phyloP scores from a whole-genome alignment of 1,284 basidiomycete species.

The Cryptococcus sp. region DNA sequence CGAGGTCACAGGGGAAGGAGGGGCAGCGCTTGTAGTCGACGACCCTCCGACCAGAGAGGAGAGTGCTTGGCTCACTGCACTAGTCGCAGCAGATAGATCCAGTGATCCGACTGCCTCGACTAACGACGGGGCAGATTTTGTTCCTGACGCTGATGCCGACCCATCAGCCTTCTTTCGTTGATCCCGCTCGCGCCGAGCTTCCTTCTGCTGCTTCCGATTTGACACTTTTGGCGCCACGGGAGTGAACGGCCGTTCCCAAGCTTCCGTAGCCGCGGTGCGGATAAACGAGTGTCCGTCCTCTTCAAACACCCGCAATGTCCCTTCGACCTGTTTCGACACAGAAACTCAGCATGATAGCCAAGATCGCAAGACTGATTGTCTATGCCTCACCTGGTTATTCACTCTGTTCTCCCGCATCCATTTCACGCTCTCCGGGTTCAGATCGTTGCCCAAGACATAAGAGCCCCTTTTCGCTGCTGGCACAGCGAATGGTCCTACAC shows the following conservation, averaged over 20 bases:
- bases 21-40: no score
- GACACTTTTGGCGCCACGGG: conserved; percentile 27
- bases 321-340: conserved; percentile 61
- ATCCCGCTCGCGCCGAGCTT: conserved; percentile 27
- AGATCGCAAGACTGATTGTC: not conserved
- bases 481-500: conserved; percentile 94
- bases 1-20: no score
- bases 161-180: not conserved
- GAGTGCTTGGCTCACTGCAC: no score
- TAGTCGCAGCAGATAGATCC: no score
- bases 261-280: conserved; percentile 59
- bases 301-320: conserved; percentile 68
- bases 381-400: conserved; percentile 65
- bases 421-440: conserved; percentile 84
- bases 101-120: no score
- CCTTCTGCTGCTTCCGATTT: conserved; percentile 27
- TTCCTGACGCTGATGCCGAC: not conserved
- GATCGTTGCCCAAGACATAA: conserved; percentile 86
- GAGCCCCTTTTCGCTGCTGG: conserved; percentile 90
- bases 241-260: conserved; percentile 67
- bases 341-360: not conserved
- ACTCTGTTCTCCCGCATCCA: conserved; percentile 74
- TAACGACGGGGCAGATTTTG: not conserved
- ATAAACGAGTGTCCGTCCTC: conserved; percentile 87
- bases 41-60: no score